Percentiles rank a stretch among this genome's conserved stretches.
phyloP scores from a whole-genome alignment of 2,329 filamentous ascomycete species.

The Xylaria sp. region DNA sequence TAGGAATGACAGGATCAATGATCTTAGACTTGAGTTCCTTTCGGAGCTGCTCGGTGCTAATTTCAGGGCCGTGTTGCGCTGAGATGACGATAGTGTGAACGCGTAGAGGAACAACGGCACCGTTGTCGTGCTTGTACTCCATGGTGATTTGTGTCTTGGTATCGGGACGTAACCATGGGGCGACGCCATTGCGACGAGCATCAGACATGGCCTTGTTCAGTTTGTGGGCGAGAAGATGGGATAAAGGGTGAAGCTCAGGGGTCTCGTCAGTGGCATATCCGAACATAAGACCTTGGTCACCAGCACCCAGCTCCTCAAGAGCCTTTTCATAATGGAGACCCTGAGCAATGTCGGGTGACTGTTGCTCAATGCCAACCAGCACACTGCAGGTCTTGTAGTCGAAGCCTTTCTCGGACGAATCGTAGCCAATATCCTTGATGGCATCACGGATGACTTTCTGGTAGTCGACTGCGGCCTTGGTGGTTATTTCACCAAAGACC shows the following conservation, averaged over 20 bases:
- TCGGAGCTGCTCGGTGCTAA: slow-evolving; percentile 90
- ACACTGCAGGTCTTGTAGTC: slow-evolving; percentile 99
- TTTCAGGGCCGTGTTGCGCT: slow-evolving; percentile 89
- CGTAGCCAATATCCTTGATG: slow-evolving; percentile 99
- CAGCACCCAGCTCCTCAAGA: slow-evolving; percentile 96
- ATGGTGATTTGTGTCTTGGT: slow-evolving; percentile 99
- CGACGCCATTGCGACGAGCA: slow-evolving; percentile 84
- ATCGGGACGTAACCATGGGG: slow-evolving; percentile 96
- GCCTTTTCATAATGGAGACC: slow-evolving; percentile 98
- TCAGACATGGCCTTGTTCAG: slow-evolving; percentile 95
- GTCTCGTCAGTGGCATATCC: slow-evolving; percentile 99
- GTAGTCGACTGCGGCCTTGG: slow-evolving; percentile 95
- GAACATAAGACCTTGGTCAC: slow-evolving; percentile 99
- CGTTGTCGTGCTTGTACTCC: slow-evolving; percentile 97
- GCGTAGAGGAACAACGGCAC: slow-evolving; percentile 89
- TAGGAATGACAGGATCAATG: slow-evolving; percentile 92
- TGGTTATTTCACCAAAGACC: slow-evolving; percentile 98
- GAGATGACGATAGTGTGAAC: slow-evolving; percentile 98
- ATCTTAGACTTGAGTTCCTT: slow-evolving; percentile 98
- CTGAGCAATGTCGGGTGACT: slow-evolving; percentile 98
- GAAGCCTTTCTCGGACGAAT: slow-evolving; percentile 96
- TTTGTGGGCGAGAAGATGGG: slow-evolving; percentile 93
- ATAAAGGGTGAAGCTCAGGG: slow-evolving; percentile 94
- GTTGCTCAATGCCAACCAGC: slow-evolving; percentile 98
- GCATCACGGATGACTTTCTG: slow-evolving; percentile 94